These are phyloP conservation scores for Podila verticillata DNA, from an alignment of 192 early-diverging fungal species.

Conservation along the genomic window DNA sequence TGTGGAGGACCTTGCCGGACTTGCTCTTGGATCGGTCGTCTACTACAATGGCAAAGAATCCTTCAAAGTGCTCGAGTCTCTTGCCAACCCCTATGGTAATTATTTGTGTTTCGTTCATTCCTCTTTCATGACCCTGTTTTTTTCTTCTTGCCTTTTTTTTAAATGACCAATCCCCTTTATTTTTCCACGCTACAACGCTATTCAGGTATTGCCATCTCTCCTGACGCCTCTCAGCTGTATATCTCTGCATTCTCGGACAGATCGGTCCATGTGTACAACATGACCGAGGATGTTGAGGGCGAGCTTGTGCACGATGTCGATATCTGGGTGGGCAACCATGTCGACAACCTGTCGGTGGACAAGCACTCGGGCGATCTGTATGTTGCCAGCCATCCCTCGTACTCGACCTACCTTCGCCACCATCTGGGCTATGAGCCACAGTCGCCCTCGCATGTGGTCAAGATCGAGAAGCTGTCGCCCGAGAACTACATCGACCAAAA, in stretches of 20 bases:
- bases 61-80: slow-evolving; percentile 23
- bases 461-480: slow-evolving; percentile 41
- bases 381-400: slow-evolving; percentile 44
- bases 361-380: slow-evolving; percentile 43
- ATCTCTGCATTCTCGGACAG: slow-evolving; percentile 36
- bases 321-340: slow-evolving; percentile 43
- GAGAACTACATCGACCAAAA: slow-evolving; percentile 39
- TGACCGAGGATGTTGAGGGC: slow-evolving; percentile 23
- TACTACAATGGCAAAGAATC: slow-evolving; percentile 36
- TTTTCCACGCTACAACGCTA: not conserved
- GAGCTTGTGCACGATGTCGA: slow-evolving; percentile 30
- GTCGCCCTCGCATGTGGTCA: slow-evolving; percentile 42
- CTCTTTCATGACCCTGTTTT: not conserved
- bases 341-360: slow-evolving; percentile 45
- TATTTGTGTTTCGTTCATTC: not conserved
- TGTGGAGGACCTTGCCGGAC: slow-evolving; percentile 26
- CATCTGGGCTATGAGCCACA: slow-evolving; percentile 41
- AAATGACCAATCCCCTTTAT: not conserved
- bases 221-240: slow-evolving; percentile 32
- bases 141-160: not conserved
- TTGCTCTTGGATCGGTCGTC: slow-evolving; percentile 28
- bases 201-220: slow-evolving; percentile 34
- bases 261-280: slow-evolving; percentile 36
- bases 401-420: slow-evolving; percentile 42
- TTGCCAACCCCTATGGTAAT: slow-evolving; percentile 42